Conservation (phyloP, 2,329 filamentous ascomycete species). For the Aspergillus alliaceus region DNA sequence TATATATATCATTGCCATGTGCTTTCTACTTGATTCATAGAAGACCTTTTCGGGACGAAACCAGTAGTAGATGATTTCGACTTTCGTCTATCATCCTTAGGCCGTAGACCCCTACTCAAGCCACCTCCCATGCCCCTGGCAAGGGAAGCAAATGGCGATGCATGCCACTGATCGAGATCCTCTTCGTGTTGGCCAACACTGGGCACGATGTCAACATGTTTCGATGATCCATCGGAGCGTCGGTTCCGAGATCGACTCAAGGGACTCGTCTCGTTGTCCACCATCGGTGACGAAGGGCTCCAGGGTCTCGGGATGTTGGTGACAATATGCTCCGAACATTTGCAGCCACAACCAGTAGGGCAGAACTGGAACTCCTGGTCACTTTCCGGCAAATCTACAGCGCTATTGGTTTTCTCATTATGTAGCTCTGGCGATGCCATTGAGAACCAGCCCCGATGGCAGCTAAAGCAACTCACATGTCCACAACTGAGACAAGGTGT, state of each 20-base stretch:
- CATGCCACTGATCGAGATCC: slow-evolving; percentile 38
- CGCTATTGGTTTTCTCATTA: slow-evolving; percentile 12
- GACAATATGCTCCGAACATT: slow-evolving; percentile 41
- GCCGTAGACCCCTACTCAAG: slow-evolving; percentile 40
- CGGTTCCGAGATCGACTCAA: slow-evolving; percentile 17
- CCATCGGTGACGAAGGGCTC: slow-evolving; percentile 18
- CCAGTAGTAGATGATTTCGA: slow-evolving; percentile 11
- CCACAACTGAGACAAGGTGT: slow-evolving; percentile 50
- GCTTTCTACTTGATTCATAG: slow-evolving; percentile 27
- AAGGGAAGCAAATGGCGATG: slow-evolving; percentile 41
- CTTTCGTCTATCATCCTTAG: slow-evolving; percentile 33
- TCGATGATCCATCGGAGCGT: slow-evolving; percentile 15
- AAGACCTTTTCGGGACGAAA: slow-evolving; percentile 23
- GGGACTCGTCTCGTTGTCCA: slow-evolving; percentile 18
- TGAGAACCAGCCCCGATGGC: slow-evolving; percentile 45
- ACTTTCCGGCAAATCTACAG: slow-evolving; percentile 10
- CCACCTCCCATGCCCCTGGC: slow-evolving; percentile 44
- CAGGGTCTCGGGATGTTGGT: slow-evolving; percentile 34
- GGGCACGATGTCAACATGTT: slow-evolving; percentile 11
- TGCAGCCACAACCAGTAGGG: slow-evolving; percentile 50
- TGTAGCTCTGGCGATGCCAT: slow-evolving; percentile 9
- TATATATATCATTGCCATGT: slow-evolving; percentile 6
- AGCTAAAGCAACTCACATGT: slow-evolving; percentile 48
- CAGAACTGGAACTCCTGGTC: slow-evolving; percentile 33
- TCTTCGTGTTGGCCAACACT: slow-evolving; percentile 30